Conservation (phyloP, 2,329 filamentous ascomycete species). For the Aaosphaeria pasadenensis region DNA sequence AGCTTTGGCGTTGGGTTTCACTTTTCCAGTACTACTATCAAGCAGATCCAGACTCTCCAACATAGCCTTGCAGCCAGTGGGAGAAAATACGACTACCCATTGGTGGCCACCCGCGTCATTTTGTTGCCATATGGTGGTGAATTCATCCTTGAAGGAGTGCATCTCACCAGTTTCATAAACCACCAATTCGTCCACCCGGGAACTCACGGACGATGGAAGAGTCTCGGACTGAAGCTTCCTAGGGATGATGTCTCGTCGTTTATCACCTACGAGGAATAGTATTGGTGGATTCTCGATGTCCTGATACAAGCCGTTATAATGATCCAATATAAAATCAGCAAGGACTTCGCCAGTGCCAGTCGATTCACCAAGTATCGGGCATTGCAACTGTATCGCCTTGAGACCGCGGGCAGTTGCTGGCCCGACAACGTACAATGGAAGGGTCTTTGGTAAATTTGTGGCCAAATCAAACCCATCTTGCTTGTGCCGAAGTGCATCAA, state of each 20-base stretch:
- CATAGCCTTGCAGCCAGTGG: conserved; percentile 61
- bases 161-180: conserved; percentile 86
- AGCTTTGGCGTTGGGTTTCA: conserved; percentile 12
- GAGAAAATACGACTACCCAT: conserved; percentile 74
- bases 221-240: conserved; percentile 64
- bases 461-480: conserved; percentile 17
- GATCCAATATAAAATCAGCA: conserved; percentile 71
- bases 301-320: conserved; percentile 58
- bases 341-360: conserved; percentile 83
- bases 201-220: conserved; percentile 51
- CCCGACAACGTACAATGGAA: conserved; percentile 74
- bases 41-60: conserved; percentile 51
- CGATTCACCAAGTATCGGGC: conserved; percentile 71
- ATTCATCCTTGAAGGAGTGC: conserved; percentile 70
- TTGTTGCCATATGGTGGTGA: conserved; percentile 51
- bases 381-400: conserved; percentile 46
- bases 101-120: conserved; percentile 45
- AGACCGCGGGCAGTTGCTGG: conserved; percentile 78
- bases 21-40: conserved; percentile 38
- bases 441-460: conserved; percentile 44
- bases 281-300: conserved; percentile 56
- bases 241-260: conserved; percentile 85
- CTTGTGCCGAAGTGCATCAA: conserved; percentile 51
- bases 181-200: conserved; percentile 72
- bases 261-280: conserved; percentile 87